Base-by-base conservation (phyloP, 305 asterid genomes). In the Rubia peregrina region DNA sequence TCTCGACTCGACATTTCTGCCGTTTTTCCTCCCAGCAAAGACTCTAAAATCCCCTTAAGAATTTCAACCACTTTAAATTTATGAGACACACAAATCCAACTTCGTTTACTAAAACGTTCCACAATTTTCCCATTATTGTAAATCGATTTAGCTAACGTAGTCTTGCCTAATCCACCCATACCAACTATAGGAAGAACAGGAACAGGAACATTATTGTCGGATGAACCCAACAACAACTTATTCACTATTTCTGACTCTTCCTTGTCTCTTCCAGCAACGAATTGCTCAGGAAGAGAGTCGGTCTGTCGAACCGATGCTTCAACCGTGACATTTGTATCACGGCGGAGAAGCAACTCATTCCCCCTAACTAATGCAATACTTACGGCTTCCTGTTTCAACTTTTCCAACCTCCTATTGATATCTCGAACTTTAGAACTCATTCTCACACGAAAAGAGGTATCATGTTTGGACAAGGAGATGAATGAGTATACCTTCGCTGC, bases 91-190 rank as follows among this genome's bases (percentile, higher is more conserved):
- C 67, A 75, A 17, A 73, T 71, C 82, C 86, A 82, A 49, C 80
- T 68, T 43, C 6, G 65, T 6, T 64, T 7, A 0, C 40, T 73
- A 48, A 74, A 80, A 30, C 24, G 65, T 22, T 9, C 9, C 17
- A 6, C n/a, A 60, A 60, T 24, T 13, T 80, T 76, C 0, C n/a
- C 26, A 70, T 76, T 16, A 24, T 74, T 16, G 42, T 56, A 78
- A 7, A 83, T 75, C 46, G 17, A n/a, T 59, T 73, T 61, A 40
- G 80, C 78, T 12, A 83, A 6, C 22, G 85, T 80, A 4, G 85
- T 78, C 66, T 83, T 83, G 0, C 83, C 87, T 44, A 70, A 30
- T 0, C 84, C 82, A n/a, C 84, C 87, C 82, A 80, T 83, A 5
- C 84, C 84, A 0, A 67, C 56, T 36, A 83, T 49, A 4, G 83